Evolutionary conservation across 257 asterid species (phyloP).

Genomic region (Solanum tarijense): DNA sequence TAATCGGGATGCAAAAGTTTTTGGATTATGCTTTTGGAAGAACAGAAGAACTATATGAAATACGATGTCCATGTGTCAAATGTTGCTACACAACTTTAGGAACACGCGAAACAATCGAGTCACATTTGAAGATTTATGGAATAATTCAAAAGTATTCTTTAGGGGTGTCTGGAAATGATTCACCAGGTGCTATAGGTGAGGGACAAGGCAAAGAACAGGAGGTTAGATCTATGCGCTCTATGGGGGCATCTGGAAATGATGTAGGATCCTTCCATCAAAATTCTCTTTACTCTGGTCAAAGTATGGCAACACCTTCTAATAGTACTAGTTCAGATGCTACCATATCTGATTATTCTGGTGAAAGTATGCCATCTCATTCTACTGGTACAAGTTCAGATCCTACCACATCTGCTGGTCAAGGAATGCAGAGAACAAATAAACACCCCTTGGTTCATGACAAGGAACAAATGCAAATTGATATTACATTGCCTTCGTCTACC

Average conservation of each 20-base stretch:
- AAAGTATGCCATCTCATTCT: neutral
- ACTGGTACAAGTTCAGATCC: neutral
- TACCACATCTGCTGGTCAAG: neutral
- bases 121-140: neutral
- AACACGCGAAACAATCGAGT: neutral
- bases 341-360: neutral
- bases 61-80: neutral
- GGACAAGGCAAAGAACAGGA: neutral
- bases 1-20: neutral
- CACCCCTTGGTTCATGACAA: neutral
- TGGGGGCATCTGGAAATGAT: neutral
- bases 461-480: neutral
- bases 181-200: neutral
- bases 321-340: neutral
- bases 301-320: neutral
- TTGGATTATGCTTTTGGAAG: neutral
- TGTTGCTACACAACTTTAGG: neutral
- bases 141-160: neutral
- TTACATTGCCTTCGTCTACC: neutral
- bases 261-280: neutral
- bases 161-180: neutral
- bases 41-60: neutral
- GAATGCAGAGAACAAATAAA: neutral
- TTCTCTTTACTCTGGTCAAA: neutral
- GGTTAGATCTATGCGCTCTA: neutral